Base-by-base conservation (phyloP, 2,329 filamentous ascomycete species). In the Pseudogymnoascus sp. region DNA sequence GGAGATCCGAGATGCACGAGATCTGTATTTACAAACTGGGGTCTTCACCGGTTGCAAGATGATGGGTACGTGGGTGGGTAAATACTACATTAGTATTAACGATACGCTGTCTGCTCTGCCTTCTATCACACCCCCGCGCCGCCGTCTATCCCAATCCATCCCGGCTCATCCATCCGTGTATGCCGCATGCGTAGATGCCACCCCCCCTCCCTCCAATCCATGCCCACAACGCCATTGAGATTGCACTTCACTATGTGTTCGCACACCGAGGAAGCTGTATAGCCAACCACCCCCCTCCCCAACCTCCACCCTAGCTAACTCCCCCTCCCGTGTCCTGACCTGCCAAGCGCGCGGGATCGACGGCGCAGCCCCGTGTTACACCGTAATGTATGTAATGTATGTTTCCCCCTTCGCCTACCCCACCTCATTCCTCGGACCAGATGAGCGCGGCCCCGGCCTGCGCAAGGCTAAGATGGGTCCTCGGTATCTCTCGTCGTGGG, bases 321-420 rank as follows among this genome's bases (percentile, higher is more conserved):
- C 3, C 38, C 23, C 44, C 47, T 31, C n/a, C 25, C 25, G 0
- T 10, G 8, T 53, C 44, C 44, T 31, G 23, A 53, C 44, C 10
- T 53, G 23, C 44, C 44, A 53, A 53, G 44, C 23, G 3, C 44
- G 44, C 23, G 47, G 47, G 47, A 56, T 56, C 47, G 4, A 56
- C 47, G 25, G 11, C 47, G 47, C 47, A 56, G 47, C 47, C 47
- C 47, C 47, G 47, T 56, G 47, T 56, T 56, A 56, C 47, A 56
- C 25, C 47, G 47, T 28, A n/a, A 59, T n/a, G 16, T 42, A 60
- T 60, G 38, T 60, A 18, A 16, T 16, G n/a, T 18, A 31, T 59
- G 16, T 14, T 38, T 5, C 28, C 61, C 25, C 12, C 23, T 28
- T n/a, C 8, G 7, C 14, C 7, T 16, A 3, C 47, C 47, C 47